phyloP scores from a whole-genome alignment of 2,329 filamentous ascomycete genomes.

The Paracoccidioides brasiliensis region DNA sequence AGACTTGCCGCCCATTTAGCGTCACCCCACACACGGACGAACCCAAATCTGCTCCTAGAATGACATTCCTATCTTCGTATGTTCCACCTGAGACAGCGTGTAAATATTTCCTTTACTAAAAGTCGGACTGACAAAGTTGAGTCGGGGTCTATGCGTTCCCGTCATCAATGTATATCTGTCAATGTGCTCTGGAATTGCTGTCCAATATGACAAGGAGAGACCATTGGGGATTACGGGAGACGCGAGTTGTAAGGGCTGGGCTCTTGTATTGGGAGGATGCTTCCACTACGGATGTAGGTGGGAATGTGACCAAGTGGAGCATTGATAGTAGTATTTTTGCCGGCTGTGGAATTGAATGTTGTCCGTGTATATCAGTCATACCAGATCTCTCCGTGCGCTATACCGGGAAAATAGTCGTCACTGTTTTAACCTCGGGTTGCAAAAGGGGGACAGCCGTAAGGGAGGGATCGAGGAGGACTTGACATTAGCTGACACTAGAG shows the following conservation, averaged over 20 bases:
- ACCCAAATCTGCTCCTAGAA: conserved; percentile 42
- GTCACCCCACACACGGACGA: conserved; percentile 30
- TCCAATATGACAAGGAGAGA: conserved; percentile 51
- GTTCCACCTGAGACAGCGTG: conserved; percentile 37
- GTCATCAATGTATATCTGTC: conserved; percentile 60
- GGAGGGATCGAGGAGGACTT: conserved; percentile 57
- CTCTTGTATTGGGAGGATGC: conserved; percentile 54
- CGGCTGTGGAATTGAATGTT: conserved; percentile 38
- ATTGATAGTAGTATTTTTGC: conserved; percentile 46
- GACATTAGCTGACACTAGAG: conserved; percentile 52
- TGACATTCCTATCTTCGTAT: conserved; percentile 46
- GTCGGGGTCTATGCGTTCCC: conserved; percentile 52
- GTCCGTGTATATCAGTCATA: conserved; percentile 69
- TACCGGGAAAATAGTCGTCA: conserved; percentile 59
- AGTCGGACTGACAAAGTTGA: conserved; percentile 44
- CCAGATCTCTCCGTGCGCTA: conserved; percentile 48
- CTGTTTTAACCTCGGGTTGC: conserved; percentile 44
- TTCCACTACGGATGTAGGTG: conserved; percentile 55
- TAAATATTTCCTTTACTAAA: conserved; percentile 33
- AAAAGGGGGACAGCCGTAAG: conserved; percentile 57
- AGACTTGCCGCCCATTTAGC: conserved; percentile 39
- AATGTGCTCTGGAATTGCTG: conserved; percentile 41
- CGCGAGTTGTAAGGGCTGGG: conserved; percentile 53
- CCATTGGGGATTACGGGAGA: conserved; percentile 52
- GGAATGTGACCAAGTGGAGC: conserved; percentile 58